These are phyloP conservation scores for Ballota nigra DNA, from an alignment of 257 asterid genomes.

Conservation along the genomic window DNA sequence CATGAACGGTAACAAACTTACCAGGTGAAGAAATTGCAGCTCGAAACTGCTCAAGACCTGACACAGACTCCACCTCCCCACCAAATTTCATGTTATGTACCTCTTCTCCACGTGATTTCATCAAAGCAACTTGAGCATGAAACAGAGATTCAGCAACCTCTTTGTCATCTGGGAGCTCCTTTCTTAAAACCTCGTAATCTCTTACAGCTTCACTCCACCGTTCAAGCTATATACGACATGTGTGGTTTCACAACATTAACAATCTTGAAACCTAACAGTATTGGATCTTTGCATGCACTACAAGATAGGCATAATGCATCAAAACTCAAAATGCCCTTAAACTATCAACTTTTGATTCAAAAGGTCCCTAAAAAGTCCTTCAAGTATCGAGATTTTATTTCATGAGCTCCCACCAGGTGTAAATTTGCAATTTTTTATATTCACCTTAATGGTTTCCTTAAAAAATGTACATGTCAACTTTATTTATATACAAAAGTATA, in stretches of 20 bases:
- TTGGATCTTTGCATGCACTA: neutral
- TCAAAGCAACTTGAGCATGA: slow-evolving; percentile 73
- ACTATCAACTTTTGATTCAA: too few species aligned
- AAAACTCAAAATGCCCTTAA: too few species aligned
- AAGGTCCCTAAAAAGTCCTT: too few species aligned
- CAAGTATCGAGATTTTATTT: too few species aligned
- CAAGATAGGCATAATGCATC: too few species aligned
- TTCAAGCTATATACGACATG: slow-evolving; percentile 64
- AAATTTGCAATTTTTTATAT: too few species aligned
- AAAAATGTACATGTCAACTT: too few species aligned
- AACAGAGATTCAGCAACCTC: slow-evolving; percentile 80
- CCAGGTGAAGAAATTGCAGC: slow-evolving; percentile 79
- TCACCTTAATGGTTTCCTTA: too few species aligned
- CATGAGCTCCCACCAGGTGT: too few species aligned
- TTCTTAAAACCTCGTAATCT: slow-evolving; percentile 74
- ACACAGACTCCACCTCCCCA: slow-evolving; percentile 70
- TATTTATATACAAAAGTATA: too few species aligned
- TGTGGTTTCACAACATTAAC: neutral
- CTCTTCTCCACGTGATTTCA: slow-evolving; percentile 79
- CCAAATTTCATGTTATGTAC: slow-evolving; percentile 74
- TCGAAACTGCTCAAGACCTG: slow-evolving; percentile 68
- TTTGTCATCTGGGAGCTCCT: slow-evolving; percentile 61
- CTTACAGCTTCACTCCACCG: slow-evolving; percentile 83
- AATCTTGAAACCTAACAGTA: neutral
- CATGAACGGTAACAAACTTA: slow-evolving; percentile 23